Conservation (phyloP, 2,329 filamentous ascomycete genomes). For the Penicillium glabrum region DNA sequence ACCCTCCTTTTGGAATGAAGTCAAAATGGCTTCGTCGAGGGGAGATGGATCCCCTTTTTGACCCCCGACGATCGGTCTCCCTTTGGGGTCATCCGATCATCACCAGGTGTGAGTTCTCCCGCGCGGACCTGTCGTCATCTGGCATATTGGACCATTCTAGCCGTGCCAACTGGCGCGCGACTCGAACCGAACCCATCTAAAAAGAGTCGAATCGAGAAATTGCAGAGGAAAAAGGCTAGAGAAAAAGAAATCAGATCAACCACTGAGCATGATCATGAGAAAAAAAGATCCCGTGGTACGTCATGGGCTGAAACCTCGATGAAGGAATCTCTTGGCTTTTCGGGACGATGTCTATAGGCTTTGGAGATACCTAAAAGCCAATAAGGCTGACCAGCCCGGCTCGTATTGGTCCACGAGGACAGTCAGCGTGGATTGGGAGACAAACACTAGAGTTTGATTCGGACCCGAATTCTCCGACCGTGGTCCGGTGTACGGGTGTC, state of each 20-base stretch:
- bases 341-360: background rate
- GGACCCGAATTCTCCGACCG: background rate
- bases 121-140: background rate
- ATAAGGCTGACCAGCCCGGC: background rate
- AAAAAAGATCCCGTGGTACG: background rate
- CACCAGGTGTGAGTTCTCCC: background rate
- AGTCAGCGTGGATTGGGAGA: background rate
- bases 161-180: background rate
- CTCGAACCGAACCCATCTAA: background rate
- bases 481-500: background rate
- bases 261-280: background rate
- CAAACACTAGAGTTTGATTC: background rate
- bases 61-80: background rate
- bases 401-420: background rate
- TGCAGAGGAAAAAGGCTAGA: background rate
- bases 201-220: background rate
- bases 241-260: background rate
- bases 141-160: background rate
- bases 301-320: background rate
- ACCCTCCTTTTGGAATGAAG: conserved; percentile 1
- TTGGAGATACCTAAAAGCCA: background rate
- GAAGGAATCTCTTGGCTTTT: background rate
- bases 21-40: background rate
- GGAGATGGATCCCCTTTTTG: background rate
- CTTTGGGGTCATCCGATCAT: background rate